A percentile compares a stretch with the other conserved stretches of the same genome.
These are phyloP conservation scores for Luzula sylvatica DNA, from an alignment of 176 grass and related monocot species.

Conservation along the genomic window DNA sequence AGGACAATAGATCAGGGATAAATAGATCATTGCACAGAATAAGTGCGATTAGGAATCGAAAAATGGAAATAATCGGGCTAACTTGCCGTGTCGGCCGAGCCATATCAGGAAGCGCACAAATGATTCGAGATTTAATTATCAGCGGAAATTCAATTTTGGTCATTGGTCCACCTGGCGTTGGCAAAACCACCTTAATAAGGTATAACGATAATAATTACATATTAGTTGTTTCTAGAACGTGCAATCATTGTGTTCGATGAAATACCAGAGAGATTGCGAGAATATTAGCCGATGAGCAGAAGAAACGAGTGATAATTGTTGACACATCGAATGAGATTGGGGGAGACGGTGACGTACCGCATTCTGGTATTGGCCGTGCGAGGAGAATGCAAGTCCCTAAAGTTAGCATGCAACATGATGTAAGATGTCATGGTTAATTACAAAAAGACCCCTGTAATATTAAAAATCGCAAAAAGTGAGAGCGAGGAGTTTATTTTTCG, in stretches of 20 bases:
- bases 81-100: slow-evolving; percentile 88
- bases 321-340: slow-evolving; percentile 99
- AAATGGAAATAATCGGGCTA: slow-evolving; percentile 77
- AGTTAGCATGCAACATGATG: slow-evolving; percentile 93
- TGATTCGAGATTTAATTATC: slow-evolving; percentile 82
- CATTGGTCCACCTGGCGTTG: slow-evolving; percentile 87
- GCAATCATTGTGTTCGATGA: neutral
- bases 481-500: too few species aligned
- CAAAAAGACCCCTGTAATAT: too few species aligned
- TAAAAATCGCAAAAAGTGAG: too few species aligned
- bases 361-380: slow-evolving; percentile 77
- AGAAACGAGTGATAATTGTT: slow-evolving; percentile 91
- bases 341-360: slow-evolving; percentile 93
- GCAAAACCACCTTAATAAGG: slow-evolving; percentile 96
- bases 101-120: slow-evolving; percentile 77
- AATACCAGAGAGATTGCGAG: slow-evolving; percentile 93
- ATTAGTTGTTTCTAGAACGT: too few species aligned
- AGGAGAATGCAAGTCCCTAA: slow-evolving; percentile 99
- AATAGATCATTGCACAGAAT: slow-evolving; percentile 84
- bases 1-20: slow-evolving; percentile 96
- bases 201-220: slow-evolving; percentile 9
- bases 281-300: slow-evolving; percentile 72
- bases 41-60: slow-evolving; percentile 86
- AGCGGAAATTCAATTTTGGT: slow-evolving; percentile 76
- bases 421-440: too few species aligned